phyloP scores from a whole-genome alignment of 75 land plant genomes.

The Selaginella tamariscina region DNA sequence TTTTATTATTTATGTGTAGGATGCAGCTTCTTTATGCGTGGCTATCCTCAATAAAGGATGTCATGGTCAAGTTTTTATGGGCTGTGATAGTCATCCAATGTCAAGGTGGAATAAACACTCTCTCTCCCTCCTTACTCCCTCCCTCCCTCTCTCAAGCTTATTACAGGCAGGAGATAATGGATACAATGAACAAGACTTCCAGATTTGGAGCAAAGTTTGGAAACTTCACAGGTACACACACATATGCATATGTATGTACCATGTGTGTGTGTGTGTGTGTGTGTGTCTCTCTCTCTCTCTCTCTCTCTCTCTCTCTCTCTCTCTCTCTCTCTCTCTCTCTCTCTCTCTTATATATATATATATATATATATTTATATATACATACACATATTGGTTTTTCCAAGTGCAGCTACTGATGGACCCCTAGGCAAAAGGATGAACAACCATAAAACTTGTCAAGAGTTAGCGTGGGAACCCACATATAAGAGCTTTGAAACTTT shows the following conservation, averaged over 20 bases:
- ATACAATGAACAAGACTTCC: conserved; percentile 45
- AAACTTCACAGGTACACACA: conserved; percentile 50
- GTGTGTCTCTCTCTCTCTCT: neutral
- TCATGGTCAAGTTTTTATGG: conserved; percentile 56
- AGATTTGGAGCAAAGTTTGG: conserved; percentile 52
- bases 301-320: neutral
- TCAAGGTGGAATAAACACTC: conserved; percentile 43
- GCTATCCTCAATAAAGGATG: conserved; percentile 53
- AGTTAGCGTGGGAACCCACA: conserved; percentile 63
- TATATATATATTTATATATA: neutral
- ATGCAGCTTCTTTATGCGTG: conserved; percentile 81
- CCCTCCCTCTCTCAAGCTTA: neutral
- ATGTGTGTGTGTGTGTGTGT: too few species aligned
- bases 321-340: neutral
- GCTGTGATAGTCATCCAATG: conserved; percentile 85
- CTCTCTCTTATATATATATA: neutral
- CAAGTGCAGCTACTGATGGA: conserved; percentile 35
- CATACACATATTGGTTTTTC: neutral
- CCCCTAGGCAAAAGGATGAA: conserved; percentile 58
- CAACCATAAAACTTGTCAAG: conserved; percentile 49
- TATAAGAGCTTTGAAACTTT: conserved; percentile 34
- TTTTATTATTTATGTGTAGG: conserved; percentile 27
- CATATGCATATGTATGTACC: too few species aligned
- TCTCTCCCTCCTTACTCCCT: too few species aligned
- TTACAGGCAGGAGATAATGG: conserved; percentile 79